Base-by-base conservation (phyloP, 139 green algal genomes). In the Astrephomene gubernaculifera region DNA sequence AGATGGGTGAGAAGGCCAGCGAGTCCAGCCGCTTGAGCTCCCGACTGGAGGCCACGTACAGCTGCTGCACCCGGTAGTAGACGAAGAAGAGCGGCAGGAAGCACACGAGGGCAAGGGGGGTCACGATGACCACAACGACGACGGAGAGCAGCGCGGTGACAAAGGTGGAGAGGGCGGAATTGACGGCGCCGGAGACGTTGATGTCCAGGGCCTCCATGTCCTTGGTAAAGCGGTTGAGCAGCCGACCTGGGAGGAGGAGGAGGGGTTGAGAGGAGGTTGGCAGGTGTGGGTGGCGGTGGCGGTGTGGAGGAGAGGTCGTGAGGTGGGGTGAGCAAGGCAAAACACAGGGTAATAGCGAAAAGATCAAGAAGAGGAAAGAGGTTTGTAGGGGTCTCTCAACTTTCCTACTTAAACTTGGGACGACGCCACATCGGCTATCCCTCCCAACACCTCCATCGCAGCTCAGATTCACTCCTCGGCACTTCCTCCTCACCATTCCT, bases 21-120 rank as follows among this genome's bases (percentile, higher is more conserved):
- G 86, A 89, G 89, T 98, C 96, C 2, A 98, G 86, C 19, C 96
- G 90, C 92, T 98, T 98, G 39, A 98, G 89, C 87, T 98, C 96
- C 0, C 96, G 79, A 0, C 85, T 93, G 29, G 91, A 94, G 19
- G 88, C 79, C 57, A 98, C 92, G 88, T 97, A 98, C 76, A 92
- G 72, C 17, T 81, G 83, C 93, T 96, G 92, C 38, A 82, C 74
- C 7, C 64, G 74, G 49, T 87, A 89, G 92, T 98, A 98, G 8
- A 92, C 38, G 38, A 93, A 57, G 49, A 41, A 52, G 71, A 98
- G 88, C 4, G 93, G 92, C 19, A 95, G 33, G 6, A 98, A 76
- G 14, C 86, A 89, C 8, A 93, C 41, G n/a, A 94, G 14, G 10
- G 94, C 85, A 38, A 87, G 88, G 1, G 95, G 95, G 0, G 92